Base-by-base conservation (phyloP, 257 asterid genomes). In the Solanum infundibuliforme region DNA sequence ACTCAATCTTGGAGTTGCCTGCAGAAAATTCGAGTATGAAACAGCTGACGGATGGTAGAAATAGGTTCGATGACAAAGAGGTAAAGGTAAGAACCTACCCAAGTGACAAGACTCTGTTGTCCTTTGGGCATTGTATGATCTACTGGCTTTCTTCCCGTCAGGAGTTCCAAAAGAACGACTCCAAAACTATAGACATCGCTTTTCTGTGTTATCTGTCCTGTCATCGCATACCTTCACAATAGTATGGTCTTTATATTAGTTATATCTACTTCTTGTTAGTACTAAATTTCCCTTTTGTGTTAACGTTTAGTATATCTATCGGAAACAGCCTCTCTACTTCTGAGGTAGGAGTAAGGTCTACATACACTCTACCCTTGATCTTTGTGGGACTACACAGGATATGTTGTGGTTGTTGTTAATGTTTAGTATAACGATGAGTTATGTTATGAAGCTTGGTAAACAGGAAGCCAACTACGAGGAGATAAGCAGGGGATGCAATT, bases 81-180 rank as follows among this genome's bases (percentile, higher is more conserved):
- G 82, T 48, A 29, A 72, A 46, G 29, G 34, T 16, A 81, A 81
- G 4, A 25, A 87, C 89, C 25, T 62, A 94, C 98, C 99, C 98
- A 96, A 2, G 99, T 96, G 83, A 94, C 99, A 12, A 95, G 88
- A 91, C 99, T 96, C 79, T 95, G 99, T 83, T 96, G 98, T 23
- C 99, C 99, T 88, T 96, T 96, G 23, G 98, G 99, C 99, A 94
- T 94, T 14, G 99, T 96, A 91, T 96, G 98, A 87, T 96, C 99
- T 13, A 95, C 99, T 0, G 99, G 98, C 88, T 96, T 96, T 88
- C 99, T 92, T 88, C 99, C 98, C 0, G 98, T 94, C 74, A 96
- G 85, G 83, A 95, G 97, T 58, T 95, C 98, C 25, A 95, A 84
- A 71, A 96, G 96, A 88, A 94, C 98, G 6, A 96, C 98, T 32